Evolutionary conservation across 2,329 filamentous ascomycete genomes (phyloP), one percentile per base, ranked within the genome.

Genomic region (Colletotrichum lindemuthianum): DNA sequence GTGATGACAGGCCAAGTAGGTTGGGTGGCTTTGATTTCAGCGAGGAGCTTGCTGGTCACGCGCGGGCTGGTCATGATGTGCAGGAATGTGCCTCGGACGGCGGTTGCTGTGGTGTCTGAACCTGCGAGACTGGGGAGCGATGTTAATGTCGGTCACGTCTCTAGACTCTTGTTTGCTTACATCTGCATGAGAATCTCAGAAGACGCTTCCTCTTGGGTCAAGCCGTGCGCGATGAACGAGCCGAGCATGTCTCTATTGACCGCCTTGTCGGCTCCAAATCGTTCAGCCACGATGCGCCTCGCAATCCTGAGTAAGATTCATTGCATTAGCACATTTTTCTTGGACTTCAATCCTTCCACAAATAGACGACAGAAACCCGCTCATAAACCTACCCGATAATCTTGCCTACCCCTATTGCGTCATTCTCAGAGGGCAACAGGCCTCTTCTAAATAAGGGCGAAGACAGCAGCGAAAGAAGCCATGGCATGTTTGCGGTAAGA

Each of bases 61-160:
- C 74, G 76, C 0, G 83, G 82, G 15, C 78, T 81, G 12, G 80
- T 84, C 24, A 83, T 79, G 65, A 88, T 72, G 70, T 85, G 80
- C n/a, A 88, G 78, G 60, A 88, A 68, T 0, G 81, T 85, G 41
- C 80, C 77, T 2, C 86, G 81, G 6, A 89, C 80, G 1, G 81
- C 81, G 1, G 84, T 85, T 0, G 86, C 84, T 0, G 85, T 86
- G 8, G 84, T 87, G 61, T 88, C 86, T 0, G 84, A 84, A 6
- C 86, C 86, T 6, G 86, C 86, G 6, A 86, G 75, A 39, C 79
- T 79, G 49, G 41, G 10, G 24, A 24, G 24, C 4, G 24, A 43
- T 11, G 2, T 72, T 65, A 53, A 67, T 57, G 24, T 65, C 54
- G 41, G 57, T 16, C n/a, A 32, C 15, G 11, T 4, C 72, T 10